Base-by-base conservation (phyloP, 306 rosid genomes). In the Urtica urens region DNA sequence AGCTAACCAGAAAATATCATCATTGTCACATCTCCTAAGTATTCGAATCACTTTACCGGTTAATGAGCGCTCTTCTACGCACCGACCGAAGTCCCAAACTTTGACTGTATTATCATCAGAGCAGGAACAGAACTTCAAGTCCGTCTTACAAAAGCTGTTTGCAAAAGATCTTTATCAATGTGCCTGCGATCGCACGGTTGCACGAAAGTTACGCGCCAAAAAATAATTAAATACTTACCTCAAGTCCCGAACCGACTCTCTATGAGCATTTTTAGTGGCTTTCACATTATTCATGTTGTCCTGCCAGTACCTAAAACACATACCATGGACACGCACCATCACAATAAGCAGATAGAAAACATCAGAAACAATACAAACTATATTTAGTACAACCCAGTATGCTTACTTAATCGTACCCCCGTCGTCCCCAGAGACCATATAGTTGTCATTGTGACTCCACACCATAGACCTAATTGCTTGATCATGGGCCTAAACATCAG, bases 351-450 rank as follows among this genome's bases (percentile, higher is more conserved):
- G 28, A 31, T 53, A 49, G 26, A 39, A 15, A 37, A 24, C n/a
- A 53, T 10, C 1, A 38, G 16, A 9, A 30, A 5, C 10, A 43
- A 7, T 28, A 25, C 33, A 8, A 12, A 43, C 14, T 13, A 16
- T 13, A 16, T 24, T 25, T 20, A 40, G 35, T 8, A 46, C 24
- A 60, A 53, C 20, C 16, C 2, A 9, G 51, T 50, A 53, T 62
- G 51, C 46, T 61, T 90, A 90, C 99, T 90, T 90, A 77, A 90
- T 84, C 30, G 99, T 68, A 11, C 99, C 99, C 24, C 99, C 99
- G 65, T 90, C 96, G 61, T 90, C 99, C 57, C 99, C 95, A 60
- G 99, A 90, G 66, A 90, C 95, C 95, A 90, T 90, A 92, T 92
- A 90, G 64, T 90, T 90, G 74, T 85, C 99, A 58, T 90, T 90